Conservation (phyloP, 176 grass and related monocot genomes). For the Elaeis guineensis region DNA sequence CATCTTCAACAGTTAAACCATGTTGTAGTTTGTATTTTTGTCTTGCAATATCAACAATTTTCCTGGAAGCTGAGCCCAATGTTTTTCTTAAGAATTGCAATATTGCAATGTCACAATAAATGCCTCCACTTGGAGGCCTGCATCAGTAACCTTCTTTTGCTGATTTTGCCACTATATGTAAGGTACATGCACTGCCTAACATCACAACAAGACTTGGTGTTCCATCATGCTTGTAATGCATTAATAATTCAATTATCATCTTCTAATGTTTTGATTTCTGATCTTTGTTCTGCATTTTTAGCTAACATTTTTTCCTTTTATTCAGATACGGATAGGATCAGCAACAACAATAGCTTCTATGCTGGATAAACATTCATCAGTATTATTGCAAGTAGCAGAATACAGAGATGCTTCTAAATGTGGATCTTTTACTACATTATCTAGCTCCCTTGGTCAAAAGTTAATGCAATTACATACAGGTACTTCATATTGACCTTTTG, state of each 20-base stretch:
- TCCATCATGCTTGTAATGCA: no score
- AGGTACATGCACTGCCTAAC: no score
- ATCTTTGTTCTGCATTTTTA: background rate
- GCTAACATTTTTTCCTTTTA: background rate
- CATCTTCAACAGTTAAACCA: background rate
- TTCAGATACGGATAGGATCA: constrained; percentile 69
- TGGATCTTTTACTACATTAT: constrained; percentile 90
- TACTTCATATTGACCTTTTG: constrained; percentile 5
- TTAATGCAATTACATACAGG: constrained; percentile 95
- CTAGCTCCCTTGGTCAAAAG: constrained; percentile 78
- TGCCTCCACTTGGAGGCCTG: no score
- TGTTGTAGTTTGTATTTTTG: no score
- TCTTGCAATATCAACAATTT: no score
- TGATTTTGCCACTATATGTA: no score
- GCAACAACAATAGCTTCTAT: constrained; percentile 62
- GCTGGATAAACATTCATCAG: constrained; percentile 67
- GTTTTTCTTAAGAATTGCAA: no score
- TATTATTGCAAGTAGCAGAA: constrained; percentile 90
- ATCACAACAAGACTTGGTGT: no score
- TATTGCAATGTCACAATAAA: no score
- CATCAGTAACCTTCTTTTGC: no score
- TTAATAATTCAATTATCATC: no score
- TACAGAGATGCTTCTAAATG: constrained; percentile 67
- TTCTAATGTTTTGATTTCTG: background rate
- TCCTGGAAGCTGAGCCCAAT: no score